Base-by-base conservation (phyloP, 2,329 filamentous ascomycete genomes). In the Cladophialophora psammophila region DNA sequence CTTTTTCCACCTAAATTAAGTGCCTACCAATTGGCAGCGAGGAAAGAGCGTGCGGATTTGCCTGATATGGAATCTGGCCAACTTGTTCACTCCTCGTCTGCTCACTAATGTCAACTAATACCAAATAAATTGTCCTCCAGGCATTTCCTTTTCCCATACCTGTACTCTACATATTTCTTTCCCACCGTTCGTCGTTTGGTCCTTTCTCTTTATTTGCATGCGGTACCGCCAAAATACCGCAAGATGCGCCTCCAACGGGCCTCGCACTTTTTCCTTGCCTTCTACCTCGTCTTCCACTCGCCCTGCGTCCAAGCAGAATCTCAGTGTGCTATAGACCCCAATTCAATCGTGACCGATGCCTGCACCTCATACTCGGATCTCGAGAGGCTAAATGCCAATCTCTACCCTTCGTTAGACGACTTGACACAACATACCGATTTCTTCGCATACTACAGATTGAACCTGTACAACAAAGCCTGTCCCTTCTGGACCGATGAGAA, bases 381-480 rank as follows among this genome's bases (percentile, higher is more conserved):
- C 78, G 94, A 99, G 76, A 83, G 85, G 48, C 84, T 99, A 62
- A 99, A 98, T 80, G 80, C 84, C 72, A 86, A 88, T 67, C 85
- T 97, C 69, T 89, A 90, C 74, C 91, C 93, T 18, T 87, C 89
- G 60, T 82, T 99, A 72, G 87, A 92, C 74, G 90, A 92, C 63
- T 87, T 99, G 54, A 96, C 93, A 0, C 88, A 88, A 73, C 88
- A 91, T 61, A 96, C 94, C 78, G 95, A 99, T 80, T 99, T 97
- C 86, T 99, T 99, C 81, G 94, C 94, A 61, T 93, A 98, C 80
- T 99, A 98, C 82, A 90, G 95, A 65, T 83, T 99, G 54, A 98
- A 97, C 78, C 86, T 99, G 20, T 99, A 93, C 80, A 91, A 96
- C 79, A 97, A 95, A 79, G 88, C 88, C 80, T 99, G 95, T 76